phyloP scores from a whole-genome alignment of 768 basidiomycete genomes.

The Lactifluus volemus region DNA sequence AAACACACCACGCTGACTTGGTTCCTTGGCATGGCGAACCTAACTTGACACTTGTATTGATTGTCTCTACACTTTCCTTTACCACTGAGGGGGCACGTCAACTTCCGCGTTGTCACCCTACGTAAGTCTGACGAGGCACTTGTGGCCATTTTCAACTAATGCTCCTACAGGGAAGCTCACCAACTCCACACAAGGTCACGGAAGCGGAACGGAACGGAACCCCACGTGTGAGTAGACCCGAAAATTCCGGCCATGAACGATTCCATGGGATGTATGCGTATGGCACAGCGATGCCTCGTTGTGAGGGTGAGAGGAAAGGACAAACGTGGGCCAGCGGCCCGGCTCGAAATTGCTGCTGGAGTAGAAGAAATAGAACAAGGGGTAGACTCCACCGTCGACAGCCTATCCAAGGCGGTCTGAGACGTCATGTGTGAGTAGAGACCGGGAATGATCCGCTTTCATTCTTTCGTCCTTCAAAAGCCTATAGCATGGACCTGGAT shows the following conservation, averaged over 20 bases:
- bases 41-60: no score
- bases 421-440: conserved; percentile 41
- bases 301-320: no score
- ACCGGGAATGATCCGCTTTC: conserved; percentile 41
- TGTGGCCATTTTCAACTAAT: not conserved
- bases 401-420: conserved; percentile 36
- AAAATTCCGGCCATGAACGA: not conserved
- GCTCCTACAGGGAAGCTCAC: no score
- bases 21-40: no score
- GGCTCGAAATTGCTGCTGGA: no score
- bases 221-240: not conserved
- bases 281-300: no score
- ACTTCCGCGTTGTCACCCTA: no score
- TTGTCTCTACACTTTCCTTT: no score
- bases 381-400: not conserved
- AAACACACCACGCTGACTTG: no score
- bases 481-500: conserved; percentile 31
- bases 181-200: not conserved
- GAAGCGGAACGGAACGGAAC: not conserved
- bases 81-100: no score
- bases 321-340: no score
- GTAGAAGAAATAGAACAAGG: not conserved
- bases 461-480: conserved; percentile 87
- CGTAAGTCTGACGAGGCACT: no score
- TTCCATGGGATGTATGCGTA: not conserved